Conservation (phyloP, 345 rosid species). For the Murraya koenigii region DNA sequence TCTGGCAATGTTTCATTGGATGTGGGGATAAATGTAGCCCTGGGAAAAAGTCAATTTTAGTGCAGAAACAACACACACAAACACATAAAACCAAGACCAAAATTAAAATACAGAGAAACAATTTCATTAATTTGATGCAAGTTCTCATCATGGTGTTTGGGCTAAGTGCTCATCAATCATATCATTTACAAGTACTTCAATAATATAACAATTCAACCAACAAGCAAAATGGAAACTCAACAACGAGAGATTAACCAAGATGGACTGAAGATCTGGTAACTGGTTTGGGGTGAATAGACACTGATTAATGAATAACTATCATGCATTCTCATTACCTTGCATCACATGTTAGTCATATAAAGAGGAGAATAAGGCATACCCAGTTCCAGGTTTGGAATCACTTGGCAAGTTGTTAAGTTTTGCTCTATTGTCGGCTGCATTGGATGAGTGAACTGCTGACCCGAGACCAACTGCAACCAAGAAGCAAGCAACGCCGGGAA, state of each 20-base stretch:
- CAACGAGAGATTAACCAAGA: neutral
- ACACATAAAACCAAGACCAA: neutral
- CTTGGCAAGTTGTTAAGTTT: slow-evolving; percentile 45
- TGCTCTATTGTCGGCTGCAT: slow-evolving; percentile 62
- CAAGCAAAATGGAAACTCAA: neutral
- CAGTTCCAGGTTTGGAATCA: slow-evolving; percentile 24
- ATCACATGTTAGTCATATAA: neutral
- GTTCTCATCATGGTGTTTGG: neutral
- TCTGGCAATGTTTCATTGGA: slow-evolving; percentile 18
- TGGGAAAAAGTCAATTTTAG: slow-evolving; percentile 16
- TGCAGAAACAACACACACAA: neutral
- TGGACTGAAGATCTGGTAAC: neutral
- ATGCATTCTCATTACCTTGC: neutral
- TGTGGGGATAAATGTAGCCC: slow-evolving; percentile 24
- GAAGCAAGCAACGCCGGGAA: slow-evolving; percentile 84
- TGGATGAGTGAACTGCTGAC: slow-evolving; percentile 73
- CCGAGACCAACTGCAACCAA: slow-evolving; percentile 74
- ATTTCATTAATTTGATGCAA: neutral
- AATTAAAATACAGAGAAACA: neutral
- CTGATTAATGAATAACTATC: neutral
- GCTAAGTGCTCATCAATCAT: neutral
- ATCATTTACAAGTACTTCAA: neutral
- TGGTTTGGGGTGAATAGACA: no score
- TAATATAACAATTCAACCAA: neutral
- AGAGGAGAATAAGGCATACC: slow-evolving; percentile 26